Conservation (phyloP, 176 grass and related monocot species). For the Carex littledalei region DNA sequence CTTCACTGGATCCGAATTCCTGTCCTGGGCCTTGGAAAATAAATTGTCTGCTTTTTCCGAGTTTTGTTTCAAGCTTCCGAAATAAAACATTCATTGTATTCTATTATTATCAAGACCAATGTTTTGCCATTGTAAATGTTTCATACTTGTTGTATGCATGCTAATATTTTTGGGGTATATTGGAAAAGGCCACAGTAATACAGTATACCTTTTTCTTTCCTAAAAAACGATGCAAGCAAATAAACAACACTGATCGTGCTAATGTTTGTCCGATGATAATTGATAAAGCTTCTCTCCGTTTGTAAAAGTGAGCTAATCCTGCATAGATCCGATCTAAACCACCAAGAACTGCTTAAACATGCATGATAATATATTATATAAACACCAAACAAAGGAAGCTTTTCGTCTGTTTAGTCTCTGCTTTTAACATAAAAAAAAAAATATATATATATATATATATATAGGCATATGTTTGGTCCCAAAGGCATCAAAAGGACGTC, state of each 20-base stretch:
- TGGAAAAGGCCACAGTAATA: background rate
- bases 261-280: background rate
- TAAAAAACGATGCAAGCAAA: constrained; percentile 11
- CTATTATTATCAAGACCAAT: too few species aligned
- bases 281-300: background rate
- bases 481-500: background rate
- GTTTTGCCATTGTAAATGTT: too few species aligned
- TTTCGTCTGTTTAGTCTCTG: background rate
- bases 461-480: background rate
- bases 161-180: background rate
- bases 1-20: too few species aligned
- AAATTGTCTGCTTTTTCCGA: background rate
- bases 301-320: constrained; percentile 5
- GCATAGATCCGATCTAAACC: background rate
- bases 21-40: background rate
- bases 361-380: constrained; percentile 4
- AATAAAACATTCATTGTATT: background rate
- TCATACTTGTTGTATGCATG: background rate
- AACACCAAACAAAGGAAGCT: background rate
- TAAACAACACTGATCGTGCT: background rate
- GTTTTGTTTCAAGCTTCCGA: background rate
- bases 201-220: background rate
- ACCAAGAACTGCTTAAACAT: background rate
- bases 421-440: background rate
- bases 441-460: too few species aligned